Percentiles rank a stretch among this genome's conserved stretches.
Evolutionary conservation across 345 rosid genomes (phyloP).

Genomic region (Raphanus sativus): DNA sequence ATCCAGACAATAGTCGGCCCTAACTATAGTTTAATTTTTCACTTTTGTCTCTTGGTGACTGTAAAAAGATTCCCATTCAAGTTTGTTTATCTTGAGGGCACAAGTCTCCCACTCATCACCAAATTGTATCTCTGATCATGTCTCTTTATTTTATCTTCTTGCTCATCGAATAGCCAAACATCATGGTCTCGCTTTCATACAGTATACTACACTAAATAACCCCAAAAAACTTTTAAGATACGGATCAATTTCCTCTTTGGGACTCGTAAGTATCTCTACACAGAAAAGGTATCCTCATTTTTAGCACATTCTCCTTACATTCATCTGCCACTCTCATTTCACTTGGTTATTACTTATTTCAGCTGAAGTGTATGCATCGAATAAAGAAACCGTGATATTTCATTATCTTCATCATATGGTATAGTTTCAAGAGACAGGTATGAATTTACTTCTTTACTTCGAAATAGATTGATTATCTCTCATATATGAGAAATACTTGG

Average conservation of each 20-base stretch:
- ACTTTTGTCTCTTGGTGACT: neutral
- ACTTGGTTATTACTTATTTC: neutral
- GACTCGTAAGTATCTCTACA: neutral
- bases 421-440: too few relatives aligned
- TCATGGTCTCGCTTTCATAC: neutral
- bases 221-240: neutral
- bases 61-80: neutral
- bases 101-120: neutral
- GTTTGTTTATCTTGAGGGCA: neutral
- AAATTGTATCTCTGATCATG: neutral
- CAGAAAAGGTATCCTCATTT: neutral
- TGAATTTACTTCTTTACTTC: too few relatives aligned
- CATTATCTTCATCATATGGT: too few relatives aligned
- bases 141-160: neutral
- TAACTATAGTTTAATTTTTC: too few relatives aligned
- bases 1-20: too few relatives aligned
- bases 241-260: neutral
- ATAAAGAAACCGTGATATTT: neutral
- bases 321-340: neutral
- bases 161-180: neutral
- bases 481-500: too few relatives aligned
- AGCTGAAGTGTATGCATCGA: neutral
- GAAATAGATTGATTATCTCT: too few relatives aligned
- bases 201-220: neutral
- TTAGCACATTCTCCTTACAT: neutral